Conservation (phyloP, 78 protist species). For the Dictyostelium intermedium region DNA sequence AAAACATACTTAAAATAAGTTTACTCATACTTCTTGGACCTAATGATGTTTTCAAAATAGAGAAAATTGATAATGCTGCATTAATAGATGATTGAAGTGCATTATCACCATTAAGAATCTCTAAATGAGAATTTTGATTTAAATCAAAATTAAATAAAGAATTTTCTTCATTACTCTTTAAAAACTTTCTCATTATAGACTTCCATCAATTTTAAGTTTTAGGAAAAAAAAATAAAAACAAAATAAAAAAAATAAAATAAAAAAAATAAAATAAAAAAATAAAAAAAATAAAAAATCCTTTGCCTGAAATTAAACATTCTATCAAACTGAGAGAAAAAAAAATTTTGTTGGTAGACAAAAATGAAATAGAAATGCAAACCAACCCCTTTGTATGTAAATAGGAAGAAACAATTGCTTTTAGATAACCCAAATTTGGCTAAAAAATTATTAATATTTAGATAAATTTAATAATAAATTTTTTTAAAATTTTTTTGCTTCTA, state of each 20-base stretch:
- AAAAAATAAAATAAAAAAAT: neutral
- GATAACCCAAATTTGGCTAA: no score
- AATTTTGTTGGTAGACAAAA: no score
- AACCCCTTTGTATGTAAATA: no score
- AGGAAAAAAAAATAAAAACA: neutral
- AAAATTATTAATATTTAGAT: no score
- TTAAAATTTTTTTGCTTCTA: no score
- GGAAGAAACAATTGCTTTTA: no score
- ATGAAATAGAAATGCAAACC: no score
- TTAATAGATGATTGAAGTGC: constrained; percentile 17
- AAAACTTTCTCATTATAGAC: neutral
- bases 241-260: neutral
- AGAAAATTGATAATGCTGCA: neutral
- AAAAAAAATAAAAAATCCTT: no score
- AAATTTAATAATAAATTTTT: no score
- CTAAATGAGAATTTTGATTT: neutral
- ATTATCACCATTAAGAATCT: neutral
- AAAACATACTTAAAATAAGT: constrained; percentile 30
- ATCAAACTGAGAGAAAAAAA: no score
- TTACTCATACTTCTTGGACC: constrained; percentile 74
- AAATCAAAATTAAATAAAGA: neutral
- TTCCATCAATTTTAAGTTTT: no score
- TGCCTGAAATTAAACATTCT: no score
- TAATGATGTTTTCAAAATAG: constrained; percentile 18
- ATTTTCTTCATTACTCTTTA: neutral